Evolutionary conservation across 73 alveolate genomes (phyloP).

Genomic region (Blepharisma japonicum): DNA sequence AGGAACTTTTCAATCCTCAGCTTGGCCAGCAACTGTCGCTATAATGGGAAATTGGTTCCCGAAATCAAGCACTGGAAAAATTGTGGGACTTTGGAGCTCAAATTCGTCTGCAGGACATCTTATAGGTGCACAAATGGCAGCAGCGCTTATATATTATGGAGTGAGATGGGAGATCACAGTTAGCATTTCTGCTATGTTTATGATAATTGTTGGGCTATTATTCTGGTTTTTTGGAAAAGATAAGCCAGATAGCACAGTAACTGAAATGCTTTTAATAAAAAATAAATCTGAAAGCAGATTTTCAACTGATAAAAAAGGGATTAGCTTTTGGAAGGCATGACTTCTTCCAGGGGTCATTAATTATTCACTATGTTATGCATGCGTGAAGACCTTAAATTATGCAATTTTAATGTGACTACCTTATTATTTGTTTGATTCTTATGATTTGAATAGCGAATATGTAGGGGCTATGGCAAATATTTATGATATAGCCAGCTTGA

Average conservation of each 20-base stretch:
- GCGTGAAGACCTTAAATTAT: background rate
- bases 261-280: background rate
- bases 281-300: background rate
- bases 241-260: background rate
- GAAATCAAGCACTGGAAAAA: slow-evolving; percentile 47
- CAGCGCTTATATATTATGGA: background rate
- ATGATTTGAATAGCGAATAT: background rate
- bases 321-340: slow-evolving; percentile 1
- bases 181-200: background rate
- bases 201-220: background rate
- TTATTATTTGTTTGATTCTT: background rate
- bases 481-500: background rate
- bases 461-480: slow-evolving; percentile 3
- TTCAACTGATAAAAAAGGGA: background rate
- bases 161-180: background rate
- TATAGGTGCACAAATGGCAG: slow-evolving; percentile 40
- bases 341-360: background rate
- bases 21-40: slow-evolving; percentile 43
- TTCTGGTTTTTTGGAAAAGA: background rate
- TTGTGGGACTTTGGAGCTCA: slow-evolving; percentile 52
- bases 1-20: slow-evolving; percentile 24
- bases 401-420: slow-evolving; percentile 18
- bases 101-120: slow-evolving; percentile 60
- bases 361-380: slow-evolving; percentile 11
- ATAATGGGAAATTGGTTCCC: slow-evolving; percentile 69